Base-by-base conservation (phyloP, 139 green algal species). In the Chlorella sp. region DNA sequence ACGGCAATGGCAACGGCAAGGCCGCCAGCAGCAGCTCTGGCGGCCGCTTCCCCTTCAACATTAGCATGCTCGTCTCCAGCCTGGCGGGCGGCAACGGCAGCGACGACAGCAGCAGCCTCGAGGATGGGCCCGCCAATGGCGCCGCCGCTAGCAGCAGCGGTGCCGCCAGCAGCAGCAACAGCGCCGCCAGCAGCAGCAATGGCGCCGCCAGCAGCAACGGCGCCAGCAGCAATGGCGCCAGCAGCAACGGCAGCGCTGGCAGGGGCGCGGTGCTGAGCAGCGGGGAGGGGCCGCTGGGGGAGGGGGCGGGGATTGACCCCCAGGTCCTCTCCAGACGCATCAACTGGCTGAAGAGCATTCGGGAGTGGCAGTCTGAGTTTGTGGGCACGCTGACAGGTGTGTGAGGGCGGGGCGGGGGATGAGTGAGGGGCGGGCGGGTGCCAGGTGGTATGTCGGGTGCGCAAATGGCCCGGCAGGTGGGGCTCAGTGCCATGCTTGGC, bases 301-400 rank as follows among this genome's bases (percentile, higher is more conserved):
- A 18, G 81, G 81, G 40, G 32, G 40, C 48, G 61, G 71, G 71
- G 30, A 78, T 93, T 68, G 85, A 91, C 61, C 86, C 48, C 0
- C 57, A 90, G 48, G 77, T 85, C 32, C 93, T 95, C 85, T 69
- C 80, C 37, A 91, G 92, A 26, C 91, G 92, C 60, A 92, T 94
- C 77, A 94, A 95, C 91, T 98, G 96, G 96, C 91, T 98, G 57
- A 95, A 96, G 77, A 91, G 89, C 75, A 97, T 98, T 83, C 90
- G 93, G 9, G 90, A 96, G 61, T 98, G 96, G 96, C 96, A 98
- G 92, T 85, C 94, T 83, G 96, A 98, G 92, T 98, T 98, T 86
- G 79, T 98, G 39, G 95, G 94, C 78, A 95, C 89, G 40, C 86
- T 98, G 22, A 94, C 92, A 28, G 88, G 88, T 91, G 68, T 1